Base-by-base conservation (phyloP, 2,329 filamentous ascomycete species). In the Paraphaeosphaeria sporulosa region DNA sequence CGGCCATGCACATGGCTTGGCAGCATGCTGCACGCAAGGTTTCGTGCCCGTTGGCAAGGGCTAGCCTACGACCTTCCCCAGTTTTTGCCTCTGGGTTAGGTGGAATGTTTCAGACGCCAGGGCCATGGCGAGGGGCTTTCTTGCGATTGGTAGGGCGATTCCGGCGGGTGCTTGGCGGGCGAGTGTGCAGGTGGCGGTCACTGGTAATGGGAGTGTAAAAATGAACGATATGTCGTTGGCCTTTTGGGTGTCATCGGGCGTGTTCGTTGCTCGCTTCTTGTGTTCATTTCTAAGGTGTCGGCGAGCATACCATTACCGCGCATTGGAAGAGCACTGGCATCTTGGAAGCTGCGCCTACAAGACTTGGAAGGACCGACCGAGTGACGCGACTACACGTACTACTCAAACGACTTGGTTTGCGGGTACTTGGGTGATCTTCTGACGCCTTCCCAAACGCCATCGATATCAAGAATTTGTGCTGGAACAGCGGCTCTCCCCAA, bases 61-160 rank as follows among this genome's bases (percentile, higher is more conserved):
- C 43, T 10, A 13, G 27, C 19, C 27, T 46, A n/a, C 32, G 21
- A n/a, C 17, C 40, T 6, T 32, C 54, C 44, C 34, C 27, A 19
- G 34, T 49, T 56, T 42, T 48, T 15, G 36, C 36, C 21, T 30
- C 50, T 44, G 15, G 49, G 19, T 52, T 40, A n/a, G 3, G 5
- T 15, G n/a, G 34, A 12, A 6, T 38, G 44, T 57, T 50, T 57
- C 55, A 48, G 19, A n/a, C 36, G 46, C 54, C 17, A 38, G 32
- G 34, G 21, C 6, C 30, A 43, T 23, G 32, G 25, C 12, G 30
- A 25, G 10, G 34, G 17, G 17, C 40, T 21, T 32, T 27, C n/a
- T 25, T 48, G 34, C 17, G 27, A 58, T 53, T 58, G 55, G 55
- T 13, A 47, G 55, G 13, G 21, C 4, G 48, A 47, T 52, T 53